Percentiles rank a stretch among this genome's conserved stretches.
These are phyloP conservation scores for Herpetomonas samuelpessoai DNA, from an alignment of 208 protist species.

Conservation along the genomic window DNA sequence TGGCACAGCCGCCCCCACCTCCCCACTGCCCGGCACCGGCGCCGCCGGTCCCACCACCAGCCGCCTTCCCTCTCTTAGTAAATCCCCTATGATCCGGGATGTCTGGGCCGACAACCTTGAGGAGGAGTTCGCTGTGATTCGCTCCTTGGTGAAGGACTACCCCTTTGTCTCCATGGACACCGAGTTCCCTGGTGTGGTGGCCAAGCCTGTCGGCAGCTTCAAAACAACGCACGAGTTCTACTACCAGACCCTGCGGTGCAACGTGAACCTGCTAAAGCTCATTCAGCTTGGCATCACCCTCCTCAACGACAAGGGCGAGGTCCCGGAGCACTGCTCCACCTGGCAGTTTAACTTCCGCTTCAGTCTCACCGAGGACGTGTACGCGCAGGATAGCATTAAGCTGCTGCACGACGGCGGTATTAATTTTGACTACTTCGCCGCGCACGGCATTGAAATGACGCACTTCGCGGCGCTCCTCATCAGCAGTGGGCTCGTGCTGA, in stretches of 20 bases:
- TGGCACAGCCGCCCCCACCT: not conserved
- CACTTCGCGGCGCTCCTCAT: constrained; percentile 98
- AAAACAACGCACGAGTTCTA: constrained; percentile 94
- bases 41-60: constrained; percentile 9
- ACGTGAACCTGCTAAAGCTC: constrained; percentile 99
- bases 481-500: constrained; percentile 95
- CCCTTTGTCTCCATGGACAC: constrained; percentile 98
- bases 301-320: constrained; percentile 95
- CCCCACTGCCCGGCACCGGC: constrained; percentile 3
- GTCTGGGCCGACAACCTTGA: constrained; percentile 98
- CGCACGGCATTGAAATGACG: constrained; percentile 95
- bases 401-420: constrained; percentile 96
- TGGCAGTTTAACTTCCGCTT: constrained; percentile 99
- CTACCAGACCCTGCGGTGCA: constrained; percentile 97
- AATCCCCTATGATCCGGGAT: constrained; percentile 92
- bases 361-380: constrained; percentile 95
- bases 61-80: constrained; percentile 73
- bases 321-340: constrained; percentile 92
- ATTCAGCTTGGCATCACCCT: constrained; percentile 99
- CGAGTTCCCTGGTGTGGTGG: constrained; percentile 99
- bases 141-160: constrained; percentile 94
- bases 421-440: constrained; percentile 95
- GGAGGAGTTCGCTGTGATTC: constrained; percentile 95
- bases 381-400: constrained; percentile 97
- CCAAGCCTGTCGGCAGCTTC: constrained; percentile 95